phyloP scores from a whole-genome alignment of 2,329 filamentous ascomycete species.

The Rutstroemia sp. region DNA sequence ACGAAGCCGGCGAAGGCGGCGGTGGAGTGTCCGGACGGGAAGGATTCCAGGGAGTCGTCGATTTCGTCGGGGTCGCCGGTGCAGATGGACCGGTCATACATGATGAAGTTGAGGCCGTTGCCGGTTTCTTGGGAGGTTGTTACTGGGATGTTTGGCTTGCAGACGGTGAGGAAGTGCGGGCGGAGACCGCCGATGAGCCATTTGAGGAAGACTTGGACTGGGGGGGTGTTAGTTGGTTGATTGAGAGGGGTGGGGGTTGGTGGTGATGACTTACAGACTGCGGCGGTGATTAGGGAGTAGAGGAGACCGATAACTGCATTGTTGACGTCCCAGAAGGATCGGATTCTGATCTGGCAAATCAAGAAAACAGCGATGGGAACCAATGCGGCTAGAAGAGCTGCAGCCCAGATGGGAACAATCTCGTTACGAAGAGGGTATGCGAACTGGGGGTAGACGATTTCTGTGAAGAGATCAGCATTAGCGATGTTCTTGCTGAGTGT shows the following conservation, averaged over 20 bases:
- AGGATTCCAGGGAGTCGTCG: slow-evolving; percentile 61
- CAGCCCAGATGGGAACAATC: slow-evolving; percentile 64
- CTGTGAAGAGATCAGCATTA: slow-evolving; percentile 18
- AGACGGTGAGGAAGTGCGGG: slow-evolving; percentile 66
- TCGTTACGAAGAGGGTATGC: slow-evolving; percentile 62
- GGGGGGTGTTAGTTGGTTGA: neutral
- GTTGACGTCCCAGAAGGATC: slow-evolving; percentile 64
- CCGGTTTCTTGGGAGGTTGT: slow-evolving; percentile 34
- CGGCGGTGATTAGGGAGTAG: slow-evolving; percentile 61
- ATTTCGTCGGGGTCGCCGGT: slow-evolving; percentile 58
- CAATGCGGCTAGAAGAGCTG: slow-evolving; percentile 56
- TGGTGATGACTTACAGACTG: slow-evolving; percentile 37
- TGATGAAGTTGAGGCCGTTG: slow-evolving; percentile 52
- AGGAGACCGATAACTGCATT: slow-evolving; percentile 63
- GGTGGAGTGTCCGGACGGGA: slow-evolving; percentile 68
- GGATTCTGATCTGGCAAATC: slow-evolving; percentile 58
- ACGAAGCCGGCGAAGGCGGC: slow-evolving; percentile 67
- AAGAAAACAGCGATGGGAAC: slow-evolving; percentile 60
- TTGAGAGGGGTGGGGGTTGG: neutral
- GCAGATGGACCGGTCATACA: slow-evolving; percentile 64
- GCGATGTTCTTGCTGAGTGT: too few relatives aligned
- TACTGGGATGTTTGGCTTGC: slow-evolving; percentile 47
- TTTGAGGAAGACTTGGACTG: slow-evolving; percentile 69
- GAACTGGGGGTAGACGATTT: slow-evolving; percentile 63
- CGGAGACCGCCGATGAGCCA: slow-evolving; percentile 66